Conservation (phyloP, 441 rosid species). For the Gossypium lobatum region DNA sequence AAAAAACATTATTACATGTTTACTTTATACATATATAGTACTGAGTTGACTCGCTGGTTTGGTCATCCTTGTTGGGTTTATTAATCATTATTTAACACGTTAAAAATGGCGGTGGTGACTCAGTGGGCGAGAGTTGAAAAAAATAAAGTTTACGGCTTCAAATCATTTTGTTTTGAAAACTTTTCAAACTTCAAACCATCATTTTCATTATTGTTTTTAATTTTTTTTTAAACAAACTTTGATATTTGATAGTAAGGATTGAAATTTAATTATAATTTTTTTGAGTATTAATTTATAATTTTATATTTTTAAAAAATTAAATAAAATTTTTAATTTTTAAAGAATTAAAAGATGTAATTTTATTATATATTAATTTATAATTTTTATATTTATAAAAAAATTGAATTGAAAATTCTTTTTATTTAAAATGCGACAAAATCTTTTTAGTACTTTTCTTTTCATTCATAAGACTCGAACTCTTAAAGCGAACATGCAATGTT, state of each 20-base stretch:
- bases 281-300: no score
- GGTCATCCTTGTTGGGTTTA: neutral
- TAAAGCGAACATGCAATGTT: no score
- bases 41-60: slow-evolving; percentile 20
- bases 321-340: no score
- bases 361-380: no score
- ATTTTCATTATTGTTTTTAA: neutral
- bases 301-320: no score
- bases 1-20: neutral
- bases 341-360: no score
- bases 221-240: no score
- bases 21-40: neutral
- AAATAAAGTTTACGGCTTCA: slow-evolving; percentile 3
- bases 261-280: no score
- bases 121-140: slow-evolving; percentile 8
- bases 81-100: neutral
- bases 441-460: neutral
- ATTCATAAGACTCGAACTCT: neutral
- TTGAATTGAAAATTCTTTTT: no score
- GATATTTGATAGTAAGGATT: no score
- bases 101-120: slow-evolving; percentile 19
- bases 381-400: no score
- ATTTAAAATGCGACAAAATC: no score
- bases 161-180: neutral
- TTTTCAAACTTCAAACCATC: neutral